phyloP scores from a whole-genome alignment of 441 rosid species.

The Populus hybrid region DNA sequence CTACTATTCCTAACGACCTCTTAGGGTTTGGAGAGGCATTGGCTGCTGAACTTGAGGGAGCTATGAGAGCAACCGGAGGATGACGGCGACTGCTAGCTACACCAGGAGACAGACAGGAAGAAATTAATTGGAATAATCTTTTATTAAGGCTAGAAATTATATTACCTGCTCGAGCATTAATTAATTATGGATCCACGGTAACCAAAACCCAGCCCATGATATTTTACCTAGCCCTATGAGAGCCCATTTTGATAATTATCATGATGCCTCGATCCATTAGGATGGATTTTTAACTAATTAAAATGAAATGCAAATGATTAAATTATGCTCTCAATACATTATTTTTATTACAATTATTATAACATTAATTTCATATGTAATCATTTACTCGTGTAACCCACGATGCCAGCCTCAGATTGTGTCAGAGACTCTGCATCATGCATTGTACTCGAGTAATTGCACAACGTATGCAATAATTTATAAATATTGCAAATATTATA shows the following conservation, averaged over 20 bases:
- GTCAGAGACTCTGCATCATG: too few species aligned
- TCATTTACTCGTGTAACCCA: too few species aligned
- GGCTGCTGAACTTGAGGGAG: constrained; percentile 40
- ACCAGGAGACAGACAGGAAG: background rate
- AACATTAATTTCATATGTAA: too few species aligned
- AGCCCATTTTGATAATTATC: background rate
- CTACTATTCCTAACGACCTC: constrained; percentile 38
- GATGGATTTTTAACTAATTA: too few species aligned
- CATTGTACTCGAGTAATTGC: too few species aligned
- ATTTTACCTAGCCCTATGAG: background rate
- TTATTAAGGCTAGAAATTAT: background rate
- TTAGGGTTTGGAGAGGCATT: constrained; percentile 31
- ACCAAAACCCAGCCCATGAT: background rate
- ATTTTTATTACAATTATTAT: too few species aligned
- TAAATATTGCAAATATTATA: too few species aligned
- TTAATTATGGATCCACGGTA: background rate
- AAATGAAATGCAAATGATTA: too few species aligned
- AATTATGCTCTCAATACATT: too few species aligned
- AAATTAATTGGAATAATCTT: background rate
- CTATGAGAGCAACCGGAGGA: constrained; percentile 7
- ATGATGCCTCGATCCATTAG: too few species aligned
- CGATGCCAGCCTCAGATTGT: too few species aligned
- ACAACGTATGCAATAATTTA: too few species aligned
- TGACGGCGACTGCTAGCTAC: constrained; percentile 1
- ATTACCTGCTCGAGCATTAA: background rate